Base-by-base conservation (phyloP, 2,329 filamentous ascomycete species). In the Pseudogymnoascus sp. region DNA sequence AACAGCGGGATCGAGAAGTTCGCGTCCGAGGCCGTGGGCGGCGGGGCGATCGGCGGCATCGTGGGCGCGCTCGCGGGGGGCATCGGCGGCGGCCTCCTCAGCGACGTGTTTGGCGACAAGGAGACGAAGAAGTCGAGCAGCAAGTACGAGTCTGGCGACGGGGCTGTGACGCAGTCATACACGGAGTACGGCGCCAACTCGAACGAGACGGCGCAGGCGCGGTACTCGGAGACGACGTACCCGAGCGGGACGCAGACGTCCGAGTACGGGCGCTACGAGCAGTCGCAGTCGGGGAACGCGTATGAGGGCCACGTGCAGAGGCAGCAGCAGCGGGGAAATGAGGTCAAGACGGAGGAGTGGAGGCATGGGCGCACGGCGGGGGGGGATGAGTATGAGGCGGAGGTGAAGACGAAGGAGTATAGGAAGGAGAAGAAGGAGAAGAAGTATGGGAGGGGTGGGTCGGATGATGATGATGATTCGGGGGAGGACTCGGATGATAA, bases 1-100 rank as follows among this genome's bases (percentile, higher is more conserved):
- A 64, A 62, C 62, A 63, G 73, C 67, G 74, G 75, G 31, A 75
- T 83, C 64, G 77, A 78, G 70, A 79, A 82, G 69, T 72, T 83
- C 62, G 83, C 83, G 7, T 80, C 82, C 64, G 81, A 87, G 68
- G 84, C 83, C 57, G 81, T 84, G 60, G 84, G 85, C 50, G 86
- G 86, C 59, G 85, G 87, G 60, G 83, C 84, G 10, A 73, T 91
- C 1, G 88, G 89, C 31, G 87, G 87, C 23, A 77, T 96, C 47
- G 79, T 96, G 11, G 87, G 87, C 63, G 85, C 87, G 28, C 75
- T 89, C 35, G 88, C 89, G 28, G 82, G 83, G 44, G 86, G 84
- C 35, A 74, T 89, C 23, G 87, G 89, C 31, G 82, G 83, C 36
- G 85, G 84, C 40, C 76, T 93, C 15, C 81, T 96, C 8, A 84